Conservation (phyloP, 768 basidiomycete genomes). For the Hericium alpestre region DNA sequence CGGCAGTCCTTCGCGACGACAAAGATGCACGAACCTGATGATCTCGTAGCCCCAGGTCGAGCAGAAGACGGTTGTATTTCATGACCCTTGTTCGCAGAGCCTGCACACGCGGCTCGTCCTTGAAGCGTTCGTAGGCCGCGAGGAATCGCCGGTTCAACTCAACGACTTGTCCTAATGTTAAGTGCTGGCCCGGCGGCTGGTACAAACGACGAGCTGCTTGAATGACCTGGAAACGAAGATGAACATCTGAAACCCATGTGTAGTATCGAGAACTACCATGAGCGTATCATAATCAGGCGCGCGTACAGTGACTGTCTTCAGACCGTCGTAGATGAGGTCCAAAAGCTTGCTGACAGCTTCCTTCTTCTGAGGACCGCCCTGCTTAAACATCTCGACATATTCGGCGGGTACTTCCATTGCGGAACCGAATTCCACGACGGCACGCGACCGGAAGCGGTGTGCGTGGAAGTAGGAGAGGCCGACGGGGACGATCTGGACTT, state of each 20-base stretch:
- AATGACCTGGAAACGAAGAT: slow-evolving; percentile 51
- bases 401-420: slow-evolving; percentile 85
- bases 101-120: slow-evolving; percentile 82
- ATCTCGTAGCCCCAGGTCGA: slow-evolving; percentile 84
- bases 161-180: slow-evolving; percentile 89
- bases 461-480: slow-evolving; percentile 26
- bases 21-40: slow-evolving; percentile 59
- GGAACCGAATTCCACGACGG: slow-evolving; percentile 92
- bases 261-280: slow-evolving; percentile 52
- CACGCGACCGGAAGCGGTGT: slow-evolving; percentile 84
- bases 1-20: background rate
- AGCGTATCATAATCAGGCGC: slow-evolving; percentile 98
- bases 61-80: slow-evolving; percentile 78
- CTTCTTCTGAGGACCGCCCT: slow-evolving; percentile 79
- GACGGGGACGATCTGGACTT: slow-evolving; percentile 79
- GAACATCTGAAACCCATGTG: background rate
- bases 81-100: slow-evolving; percentile 68
- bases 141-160: slow-evolving; percentile 87
- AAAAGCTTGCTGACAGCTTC: slow-evolving; percentile 88
- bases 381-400: slow-evolving; percentile 80
- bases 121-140: slow-evolving; percentile 84
- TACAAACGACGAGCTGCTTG: slow-evolving; percentile 91
- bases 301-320: slow-evolving; percentile 92
- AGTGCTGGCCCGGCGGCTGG: slow-evolving; percentile 84
- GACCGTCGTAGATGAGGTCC: slow-evolving; percentile 81